These are phyloP conservation scores for Metschnikowia koreensis DNA, from an alignment of 805 yeast species.

Conservation along the genomic window DNA sequence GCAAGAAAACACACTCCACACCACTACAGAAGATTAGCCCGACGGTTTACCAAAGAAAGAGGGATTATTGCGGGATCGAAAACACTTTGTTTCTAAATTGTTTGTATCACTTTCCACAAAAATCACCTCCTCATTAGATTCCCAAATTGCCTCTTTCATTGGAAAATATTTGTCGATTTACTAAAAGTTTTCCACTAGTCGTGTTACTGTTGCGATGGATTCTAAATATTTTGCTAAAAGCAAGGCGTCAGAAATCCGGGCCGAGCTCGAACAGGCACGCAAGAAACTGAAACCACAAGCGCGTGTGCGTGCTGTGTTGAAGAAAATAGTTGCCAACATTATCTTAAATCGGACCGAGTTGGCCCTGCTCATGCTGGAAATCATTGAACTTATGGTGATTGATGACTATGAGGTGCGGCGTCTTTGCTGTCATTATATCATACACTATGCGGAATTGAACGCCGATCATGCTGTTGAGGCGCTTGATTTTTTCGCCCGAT, in stretches of 20 bases:
- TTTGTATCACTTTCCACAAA: no score
- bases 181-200: background rate
- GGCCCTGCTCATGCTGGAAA: conserved; percentile 62
- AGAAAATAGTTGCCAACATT: conserved; percentile 77
- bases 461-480: conserved; percentile 57
- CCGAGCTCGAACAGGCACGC: conserved; percentile 43
- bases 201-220: conserved; percentile 11
- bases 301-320: conserved; percentile 44
- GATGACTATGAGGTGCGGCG: conserved; percentile 70
- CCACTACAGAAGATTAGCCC: no score
- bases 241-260: conserved; percentile 39
- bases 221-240: conserved; percentile 36
- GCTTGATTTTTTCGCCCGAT: conserved; percentile 53
- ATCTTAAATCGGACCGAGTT: conserved; percentile 81
- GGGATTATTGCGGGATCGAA: no score
- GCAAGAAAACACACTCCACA: background rate
- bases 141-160: no score
- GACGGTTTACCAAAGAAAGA: no score
- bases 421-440: conserved; percentile 65
- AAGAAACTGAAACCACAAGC: conserved; percentile 41
- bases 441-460: conserved; percentile 56
- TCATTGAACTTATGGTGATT: conserved; percentile 48
- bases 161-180: background rate
- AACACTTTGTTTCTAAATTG: background rate
- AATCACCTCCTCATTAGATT: no score